A percentile compares a stretch with the other conserved stretches of the same genome.
These are phyloP conservation scores for Neurospora hispaniola DNA, from an alignment of 495 filamentous ascomycete genomes.

Conservation along the genomic window DNA sequence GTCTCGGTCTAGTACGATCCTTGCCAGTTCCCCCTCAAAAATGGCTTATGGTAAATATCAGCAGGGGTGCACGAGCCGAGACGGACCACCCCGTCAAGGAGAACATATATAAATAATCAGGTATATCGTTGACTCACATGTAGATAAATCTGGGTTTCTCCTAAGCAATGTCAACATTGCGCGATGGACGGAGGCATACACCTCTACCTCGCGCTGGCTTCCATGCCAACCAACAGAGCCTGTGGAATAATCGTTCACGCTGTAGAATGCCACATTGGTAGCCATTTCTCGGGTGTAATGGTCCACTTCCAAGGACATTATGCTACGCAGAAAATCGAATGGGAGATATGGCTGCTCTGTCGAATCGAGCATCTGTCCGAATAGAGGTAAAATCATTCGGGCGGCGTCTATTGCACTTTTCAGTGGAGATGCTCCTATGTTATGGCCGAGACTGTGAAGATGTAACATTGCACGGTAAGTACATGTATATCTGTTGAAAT, in stretches of 20 bases:
- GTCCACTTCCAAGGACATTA: no score
- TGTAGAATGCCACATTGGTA: no score
- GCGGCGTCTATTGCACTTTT: neutral
- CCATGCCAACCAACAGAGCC: no score
- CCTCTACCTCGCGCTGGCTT: no score
- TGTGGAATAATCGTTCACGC: no score
- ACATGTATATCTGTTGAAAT: neutral
- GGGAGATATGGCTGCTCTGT: neutral
- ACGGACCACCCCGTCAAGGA: no score
- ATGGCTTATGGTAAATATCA: neutral
- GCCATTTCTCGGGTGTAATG: no score
- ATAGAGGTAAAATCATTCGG: neutral
- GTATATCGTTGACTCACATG: neutral
- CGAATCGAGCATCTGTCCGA: neutral
- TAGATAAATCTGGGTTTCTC: neutral
- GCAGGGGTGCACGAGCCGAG: neutral
- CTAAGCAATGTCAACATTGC: neutral
- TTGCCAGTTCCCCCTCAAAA: neutral
- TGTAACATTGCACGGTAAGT: no score
- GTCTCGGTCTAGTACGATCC: neutral
- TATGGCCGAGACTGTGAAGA: no score
- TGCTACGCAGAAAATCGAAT: fast-evolving
- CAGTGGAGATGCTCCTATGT: no score
- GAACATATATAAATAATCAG: no score
- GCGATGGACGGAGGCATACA: neutral